Evolutionary conservation across 2,329 filamentous ascomycete species (phyloP).

Genomic region (Calonectria fujianensis): DNA sequence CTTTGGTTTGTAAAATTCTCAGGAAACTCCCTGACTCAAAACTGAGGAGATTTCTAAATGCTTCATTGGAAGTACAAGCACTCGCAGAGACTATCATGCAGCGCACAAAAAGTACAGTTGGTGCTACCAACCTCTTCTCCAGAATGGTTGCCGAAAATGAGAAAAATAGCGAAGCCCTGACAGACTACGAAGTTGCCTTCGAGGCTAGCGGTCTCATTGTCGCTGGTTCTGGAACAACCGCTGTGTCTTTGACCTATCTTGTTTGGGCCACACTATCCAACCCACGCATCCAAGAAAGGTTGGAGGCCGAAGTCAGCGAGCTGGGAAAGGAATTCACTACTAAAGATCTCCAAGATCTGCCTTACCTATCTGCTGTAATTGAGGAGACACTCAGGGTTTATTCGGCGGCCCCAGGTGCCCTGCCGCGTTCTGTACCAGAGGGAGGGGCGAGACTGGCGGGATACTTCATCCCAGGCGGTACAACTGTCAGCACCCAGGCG

Average conservation of each 20-base stretch:
- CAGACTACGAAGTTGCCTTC: slow-evolving; percentile 1
- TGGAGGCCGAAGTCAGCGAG: neutral
- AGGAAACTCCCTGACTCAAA: neutral
- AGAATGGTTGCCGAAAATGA: slow-evolving; percentile 12
- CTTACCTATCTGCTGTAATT: neutral
- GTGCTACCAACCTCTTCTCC: neutral
- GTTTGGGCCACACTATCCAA: neutral
- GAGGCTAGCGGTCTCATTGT: slow-evolving; percentile 4
- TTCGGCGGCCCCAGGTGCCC: neutral
- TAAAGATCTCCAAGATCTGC: neutral
- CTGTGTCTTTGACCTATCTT: slow-evolving; percentile 1
- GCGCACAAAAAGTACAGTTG: neutral
- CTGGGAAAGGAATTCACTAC: neutral
- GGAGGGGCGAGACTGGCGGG: slow-evolving; percentile 4
- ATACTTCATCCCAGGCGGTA: neutral
- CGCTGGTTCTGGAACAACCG: slow-evolving; percentile 5
- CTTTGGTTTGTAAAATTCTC: neutral
- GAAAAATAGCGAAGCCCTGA: neutral
- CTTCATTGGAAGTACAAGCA: neutral
- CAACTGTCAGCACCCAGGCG: slow-evolving; percentile 4
- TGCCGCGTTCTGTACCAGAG: neutral
- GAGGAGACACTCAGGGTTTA: slow-evolving; percentile 7
- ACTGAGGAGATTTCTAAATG: neutral
- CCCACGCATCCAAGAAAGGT: neutral
- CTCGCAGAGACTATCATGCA: neutral